Base-by-base conservation (phyloP, 2,329 filamentous ascomycete species). In the Seiridium cupressi region DNA sequence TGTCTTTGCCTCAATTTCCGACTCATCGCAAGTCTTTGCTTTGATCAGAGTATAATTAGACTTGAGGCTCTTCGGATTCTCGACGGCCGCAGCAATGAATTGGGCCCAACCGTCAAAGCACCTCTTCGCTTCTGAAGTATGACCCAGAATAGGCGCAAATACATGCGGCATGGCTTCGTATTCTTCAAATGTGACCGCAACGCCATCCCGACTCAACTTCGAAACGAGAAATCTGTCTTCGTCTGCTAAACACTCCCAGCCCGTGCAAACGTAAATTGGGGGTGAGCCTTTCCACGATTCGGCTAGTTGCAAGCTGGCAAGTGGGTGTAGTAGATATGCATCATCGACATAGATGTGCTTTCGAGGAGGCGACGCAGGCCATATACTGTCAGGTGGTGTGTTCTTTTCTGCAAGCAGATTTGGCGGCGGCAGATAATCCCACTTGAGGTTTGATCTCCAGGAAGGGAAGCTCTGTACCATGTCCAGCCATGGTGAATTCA, bases 151-250 rank as follows among this genome's bases (percentile, higher is more conserved):
- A 63, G 86, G 67, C 0, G 82, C 84, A 69, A 92, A 94, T 65
- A 85, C 86, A 74, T 93, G 91, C 58, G 91, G 90, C 91, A 94
- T 94, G 3, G 86, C 89, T 71, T 93, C 88, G 70, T 87, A 95
- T 74, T 92, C 85, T 70, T 91, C 85, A 67, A 87, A 89, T 3
- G 85, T 79, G 0, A 93, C 84, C 0, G 68, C 69, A 0, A 89
- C 88, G 4, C 84, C 86, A 51, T 89, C 84, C 6, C 67, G 64
- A 13, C 78, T 77, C 9, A 90, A 77, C 44, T 81, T 79, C 46
- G 76, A 73, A 0, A 87, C 89, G 2, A 91, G 69, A 57, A 85
- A 84, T 63, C 80, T 81, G 61, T 81, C 81, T 72, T 93, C 90
- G 71, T 92, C 89, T 1, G 83, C 78, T 8, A 94, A 78, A 65